Evolutionary conservation across 1,139 yeast genomes (phyloP), one percentile per base, ranked within the genome.

Genomic region (Pichia sp.): DNA sequence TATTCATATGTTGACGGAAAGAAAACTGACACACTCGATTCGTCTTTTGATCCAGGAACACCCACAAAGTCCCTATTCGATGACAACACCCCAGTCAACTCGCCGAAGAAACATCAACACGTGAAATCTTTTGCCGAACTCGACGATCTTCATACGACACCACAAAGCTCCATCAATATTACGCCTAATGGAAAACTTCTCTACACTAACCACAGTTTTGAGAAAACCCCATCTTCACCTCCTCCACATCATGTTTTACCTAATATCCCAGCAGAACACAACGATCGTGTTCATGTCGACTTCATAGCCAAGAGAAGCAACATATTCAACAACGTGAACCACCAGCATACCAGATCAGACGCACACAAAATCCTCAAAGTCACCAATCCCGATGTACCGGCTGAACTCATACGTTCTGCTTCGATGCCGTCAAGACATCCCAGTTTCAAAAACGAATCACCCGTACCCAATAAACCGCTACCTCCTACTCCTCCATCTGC

Each of bases 31-130:
- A 27, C 37, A 5, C 32, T 29, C 4, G 33, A 36, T 29, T 34
- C 36, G 7, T n/a, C 11, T 29, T 41, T 43, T 29, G 27, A 36
- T 6, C 50, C 48, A 7, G 38, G 40, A 27, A 51, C 53, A 1
- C 53, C 53, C 27, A 51, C 53, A 7, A 42, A 27, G 34, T 39
- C 40, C 3, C 6, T 23, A 4, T 16, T 16, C 2, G 4, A 44
- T 1, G 47, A 50, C 27, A 1, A 10, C 23, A 51, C 53, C 9
- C 53, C 53, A n/a, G 29, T 35, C 2, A 44, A 40, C 10, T 51
- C 53, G 7, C 53, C 53, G 27, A 16, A 16, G 23, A 16, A 16
- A 16, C 23, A 16, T 16, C 23, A 16, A 16, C 23, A 16, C 23
- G 8, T 11, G 33, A 28, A 26, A 8, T 29, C 32, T 3, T 4